Evolutionary conservation across 768 basidiomycete genomes (phyloP), one percentile per base, ranked within the genome.

Genomic region (Kwoniella sp.): DNA sequence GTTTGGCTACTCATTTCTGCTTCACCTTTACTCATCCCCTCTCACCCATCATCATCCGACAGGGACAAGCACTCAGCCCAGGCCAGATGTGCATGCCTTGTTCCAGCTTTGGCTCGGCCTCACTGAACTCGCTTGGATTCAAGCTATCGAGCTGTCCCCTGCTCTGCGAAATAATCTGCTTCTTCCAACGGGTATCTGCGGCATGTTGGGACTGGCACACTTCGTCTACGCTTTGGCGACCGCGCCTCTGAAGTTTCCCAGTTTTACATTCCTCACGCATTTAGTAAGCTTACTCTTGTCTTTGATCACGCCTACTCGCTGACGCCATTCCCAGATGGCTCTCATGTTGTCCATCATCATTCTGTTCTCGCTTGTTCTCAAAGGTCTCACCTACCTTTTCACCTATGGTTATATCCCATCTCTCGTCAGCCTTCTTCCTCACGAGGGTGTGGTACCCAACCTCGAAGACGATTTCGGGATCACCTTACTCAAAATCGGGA

Each of bases 1-100:
- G 75, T 74, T 77, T 51, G 76, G 76, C 55, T 77, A 77, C 37
- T 71, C 73, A 0, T 77, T 77, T 57, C 67, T 77, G 2, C 71
- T 77, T 0, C 76, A 77, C 56, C 63, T 77, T n/a, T 77, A 77
- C 56, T 75, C 73, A 5, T 75, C 73, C 1, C 76, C 76, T 37
- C 62, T 77, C 22, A 77, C 76, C 1, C 76, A 77, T 59, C 73
- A 77, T 55, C 76, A 70, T 23, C 70, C 72, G 3, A 68, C 66
- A 12, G 70, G 67, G 17, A 56, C 58, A 3, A 51, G 67, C 13
- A 65, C n/a, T 9, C 69, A 73, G 29, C 70, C 72, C 45, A 63
- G 76, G 41, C 76, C 76, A 2, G 76, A 77, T 48, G 55, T 75
- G 13, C 73, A 77, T 47, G 74, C 76, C n/a, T 41, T 77, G 25